A percentile compares a stretch with the other conserved stretches of the same genome.
Conservation (phyloP, 768 basidiomycete species). For the Cubamyces lactineus region DNA sequence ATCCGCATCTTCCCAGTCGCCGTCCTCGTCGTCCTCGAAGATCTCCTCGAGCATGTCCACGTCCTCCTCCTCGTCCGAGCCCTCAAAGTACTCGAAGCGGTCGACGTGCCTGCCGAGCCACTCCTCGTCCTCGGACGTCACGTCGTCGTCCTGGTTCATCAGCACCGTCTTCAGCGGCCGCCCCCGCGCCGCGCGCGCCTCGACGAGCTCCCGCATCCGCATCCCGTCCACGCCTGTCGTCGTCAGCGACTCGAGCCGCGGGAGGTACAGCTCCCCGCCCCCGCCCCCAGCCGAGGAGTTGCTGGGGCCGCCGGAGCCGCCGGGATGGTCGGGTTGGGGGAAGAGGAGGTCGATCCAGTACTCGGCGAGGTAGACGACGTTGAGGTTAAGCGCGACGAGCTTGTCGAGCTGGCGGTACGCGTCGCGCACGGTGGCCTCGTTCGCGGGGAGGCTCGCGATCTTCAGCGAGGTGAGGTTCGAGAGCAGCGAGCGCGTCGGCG, state of each 20-base stretch:
- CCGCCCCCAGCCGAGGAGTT: conserved; percentile 12
- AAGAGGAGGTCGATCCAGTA: conserved; percentile 34
- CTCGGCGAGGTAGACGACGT: conserved; percentile 36
- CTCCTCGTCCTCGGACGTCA: conserved; percentile 45
- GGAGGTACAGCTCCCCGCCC: conserved; percentile 43
- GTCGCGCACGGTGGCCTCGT: conserved; percentile 33
- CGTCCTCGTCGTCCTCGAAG: conserved; percentile 31
- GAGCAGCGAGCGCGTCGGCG: conserved; percentile 47
- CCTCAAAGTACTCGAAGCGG: conserved; percentile 57
- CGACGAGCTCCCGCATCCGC: conserved; percentile 49
- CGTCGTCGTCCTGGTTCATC: conserved; percentile 48
- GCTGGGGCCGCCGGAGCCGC: conserved; percentile 21
- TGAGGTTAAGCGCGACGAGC: conserved; percentile 48
- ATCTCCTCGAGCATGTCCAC: conserved; percentile 28
- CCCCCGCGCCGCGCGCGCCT: conserved; percentile 44
- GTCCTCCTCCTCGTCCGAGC: conserved; percentile 48
- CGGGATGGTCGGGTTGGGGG: conserved; percentile 4
- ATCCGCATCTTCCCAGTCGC: conserved; percentile 23
- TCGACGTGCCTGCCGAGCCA: conserved; percentile 57
- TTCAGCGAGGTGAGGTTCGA: conserved; percentile 54
- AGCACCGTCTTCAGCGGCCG: conserved; percentile 48
- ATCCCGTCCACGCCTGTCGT: conserved; percentile 48
- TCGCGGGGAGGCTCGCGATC: conserved; percentile 53
- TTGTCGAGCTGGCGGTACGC: conserved; percentile 53
- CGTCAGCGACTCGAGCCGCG: conserved; percentile 52